Evolutionary conservation across 164 flowering plant species (phyloP), one percentile per base, ranked within the genome.

Genomic region (Echeveria elegans): DNA sequence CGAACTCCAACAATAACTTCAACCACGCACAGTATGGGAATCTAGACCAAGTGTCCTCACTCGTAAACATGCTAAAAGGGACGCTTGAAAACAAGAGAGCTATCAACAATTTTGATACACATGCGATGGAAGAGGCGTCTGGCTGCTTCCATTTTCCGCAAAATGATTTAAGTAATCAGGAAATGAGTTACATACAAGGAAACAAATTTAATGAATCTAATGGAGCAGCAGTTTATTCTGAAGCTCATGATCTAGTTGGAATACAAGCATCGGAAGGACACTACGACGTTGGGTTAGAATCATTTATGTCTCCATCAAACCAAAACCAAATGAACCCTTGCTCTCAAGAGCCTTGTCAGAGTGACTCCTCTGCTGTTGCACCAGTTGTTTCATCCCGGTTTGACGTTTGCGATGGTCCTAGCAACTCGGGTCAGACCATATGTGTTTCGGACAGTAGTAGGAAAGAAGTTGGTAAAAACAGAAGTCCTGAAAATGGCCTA

Each of bases 321-420:
- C 81, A 77, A 65, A 66, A 73, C 19, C 86, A 82, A 58, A 56
- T 75, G 71, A 68, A 77, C 66, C 50, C 74, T 23, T 66, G 71
- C 43, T 88, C 88, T 50, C 80, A 74, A 70, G 95, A 88, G 72
- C 87, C 87, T 63, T 86, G 91, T 8, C 88, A 78, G 66, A 85
- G 91, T 71, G 95, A 82, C 75, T 88, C 95, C 41, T 88, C 95
- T 43, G 87, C 86, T 45, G 91, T 88, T 65, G 82, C 89, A 72
- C 84, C 87, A 14, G 79, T 78, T 30, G 71, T 75, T 38, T 84
- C 94, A 56, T 75, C 78, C 52, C 85, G 85, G 63, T 74, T 83
- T 68, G 95, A 88, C 50, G 78, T 66, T n/a, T 83, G 80, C 73
- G 91, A 88, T 72, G 89, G 84, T 64, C 88, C 88, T 56, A 75